phyloP scores from a whole-genome alignment of 2,329 filamentous ascomycete genomes.

The Aspergillus oerlinghausenensis region DNA sequence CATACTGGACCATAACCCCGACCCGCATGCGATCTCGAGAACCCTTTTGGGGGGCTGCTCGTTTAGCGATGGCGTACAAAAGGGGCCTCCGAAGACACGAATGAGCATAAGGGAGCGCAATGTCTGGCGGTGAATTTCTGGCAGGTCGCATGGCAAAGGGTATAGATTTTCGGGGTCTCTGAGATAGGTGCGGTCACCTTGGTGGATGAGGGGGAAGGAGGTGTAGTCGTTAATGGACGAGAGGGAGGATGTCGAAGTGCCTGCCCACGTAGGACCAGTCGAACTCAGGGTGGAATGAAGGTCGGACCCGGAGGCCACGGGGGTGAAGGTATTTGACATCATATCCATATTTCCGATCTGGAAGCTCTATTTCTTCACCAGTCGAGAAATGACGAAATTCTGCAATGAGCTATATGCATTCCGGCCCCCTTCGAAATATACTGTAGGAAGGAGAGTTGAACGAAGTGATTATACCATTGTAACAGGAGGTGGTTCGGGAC shows the following conservation, averaged over 20 bases:
- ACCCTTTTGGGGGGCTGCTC: constrained; percentile 69
- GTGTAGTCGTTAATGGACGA: constrained; percentile 35
- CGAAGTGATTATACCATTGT: not conserved
- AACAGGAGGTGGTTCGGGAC: not conserved
- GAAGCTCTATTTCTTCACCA: constrained; percentile 14
- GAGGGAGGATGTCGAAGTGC: constrained; percentile 34
- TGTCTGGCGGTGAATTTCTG: constrained; percentile 82
- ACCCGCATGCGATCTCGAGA: constrained; percentile 82
- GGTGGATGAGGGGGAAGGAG: constrained; percentile 59
- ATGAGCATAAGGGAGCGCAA: constrained; percentile 76
- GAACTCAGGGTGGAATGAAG: constrained; percentile 32
- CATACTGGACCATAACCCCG: constrained; percentile 83
- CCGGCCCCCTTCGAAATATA: constrained; percentile 3
- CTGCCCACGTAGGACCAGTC: constrained; percentile 22
- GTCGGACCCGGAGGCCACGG: constrained; percentile 29
- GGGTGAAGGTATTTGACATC: constrained; percentile 22
- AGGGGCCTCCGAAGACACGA: constrained; percentile 73
- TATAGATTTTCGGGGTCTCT: constrained; percentile 69
- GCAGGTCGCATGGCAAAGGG: constrained; percentile 81
- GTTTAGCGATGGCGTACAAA: constrained; percentile 65
- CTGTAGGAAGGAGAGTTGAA: constrained; percentile 6
- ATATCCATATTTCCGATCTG: constrained; percentile 22
- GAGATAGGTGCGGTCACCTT: constrained; percentile 78
- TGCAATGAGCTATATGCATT: constrained; percentile 1
- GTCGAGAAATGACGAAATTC: constrained; percentile 2